Evolutionary conservation across 164 flowering plant genomes (phyloP), one percentile per base, ranked within the genome.

Genomic region (Umbilicus rupestris): DNA sequence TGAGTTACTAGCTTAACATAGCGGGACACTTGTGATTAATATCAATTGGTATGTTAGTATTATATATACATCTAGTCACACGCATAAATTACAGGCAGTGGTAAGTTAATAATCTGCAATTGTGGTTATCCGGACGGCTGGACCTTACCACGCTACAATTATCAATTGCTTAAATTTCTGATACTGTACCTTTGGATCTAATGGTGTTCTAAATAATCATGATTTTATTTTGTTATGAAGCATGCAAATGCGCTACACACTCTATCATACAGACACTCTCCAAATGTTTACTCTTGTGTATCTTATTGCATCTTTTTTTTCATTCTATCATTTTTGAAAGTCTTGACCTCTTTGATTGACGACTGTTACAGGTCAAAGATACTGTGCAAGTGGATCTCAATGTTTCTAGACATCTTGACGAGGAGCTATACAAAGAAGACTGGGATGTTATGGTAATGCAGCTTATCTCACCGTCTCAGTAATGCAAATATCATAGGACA

Each of bases 371-470:
- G 99, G 99, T 94, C 24, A 91, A 90, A 78, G 99, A 94, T 77
- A 94, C 96, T 70, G 79, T 86, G 45, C 85, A 85, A 80, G 97
- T 94, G 73, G 99, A 94, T 80, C 78, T 80, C 71, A 94, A 94
- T 82, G 99, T 94, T 63, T 80, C 97, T 73, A 89, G 99, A 62
- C 95, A 94, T 82, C 78, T 94, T 79, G 73, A 62, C 16, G 52
- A 71, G 66, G 97, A 94, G 70, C 96, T 94, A 62, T 41, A 47
- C 26, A 70, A 73, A 42, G 78, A 73, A 63, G 95, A 94, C 70
- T 91, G 97, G 97, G 76, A 88, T 79, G 84, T 91, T 73, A 65
- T 94, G 97, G 99, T 94, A 79, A 57, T 20, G 19, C 17, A 28
- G 17, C 33, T 30, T 52, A 52, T 29, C 59, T 26, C 59, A 55